Conservation (phyloP, 129 eudicot genomes). For the Centrapalus pauciflorus region DNA sequence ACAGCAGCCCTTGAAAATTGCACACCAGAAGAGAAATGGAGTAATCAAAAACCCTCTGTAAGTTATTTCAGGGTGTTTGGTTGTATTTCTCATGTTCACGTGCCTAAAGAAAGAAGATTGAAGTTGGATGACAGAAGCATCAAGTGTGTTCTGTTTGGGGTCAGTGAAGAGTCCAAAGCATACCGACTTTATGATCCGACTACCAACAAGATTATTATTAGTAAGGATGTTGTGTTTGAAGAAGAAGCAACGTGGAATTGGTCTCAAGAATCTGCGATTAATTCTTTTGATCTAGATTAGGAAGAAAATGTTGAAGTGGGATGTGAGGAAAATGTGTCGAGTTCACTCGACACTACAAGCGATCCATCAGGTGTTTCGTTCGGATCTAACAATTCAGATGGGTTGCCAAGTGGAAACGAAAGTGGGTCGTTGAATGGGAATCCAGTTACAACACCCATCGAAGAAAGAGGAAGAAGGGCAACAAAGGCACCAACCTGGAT, state of each 20-base stretch:
- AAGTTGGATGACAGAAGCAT: no score
- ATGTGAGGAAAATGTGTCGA: not conserved
- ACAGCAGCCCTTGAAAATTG: not conserved
- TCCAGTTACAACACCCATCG: not conserved
- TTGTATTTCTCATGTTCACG: slow-evolving; percentile 5
- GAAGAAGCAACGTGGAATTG: not conserved
- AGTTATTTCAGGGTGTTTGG: slow-evolving; percentile 5
- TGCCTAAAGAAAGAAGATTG: slow-evolving; percentile 5
- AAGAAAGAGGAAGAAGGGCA: not conserved
- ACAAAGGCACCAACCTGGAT: not conserved
- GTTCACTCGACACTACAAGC: no score
- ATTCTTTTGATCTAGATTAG: not conserved
- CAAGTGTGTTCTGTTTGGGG: slow-evolving; percentile 10
- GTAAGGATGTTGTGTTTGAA: no score
- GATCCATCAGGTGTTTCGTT: no score
- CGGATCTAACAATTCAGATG: not conserved
- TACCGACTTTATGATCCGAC: no score
- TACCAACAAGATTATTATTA: no score
- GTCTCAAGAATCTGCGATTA: not conserved
- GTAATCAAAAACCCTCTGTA: not conserved
- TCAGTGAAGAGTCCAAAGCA: no score
- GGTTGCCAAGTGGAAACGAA: not conserved
- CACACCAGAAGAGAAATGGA: slow-evolving; percentile 9
- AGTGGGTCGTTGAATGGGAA: not conserved
- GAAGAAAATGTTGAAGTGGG: not conserved